A percentile compares a stretch with the other conserved stretches of the same genome.
Evolutionary conservation across 441 rosid species (phyloP).

Genomic region (Bruguiera hainesii): DNA sequence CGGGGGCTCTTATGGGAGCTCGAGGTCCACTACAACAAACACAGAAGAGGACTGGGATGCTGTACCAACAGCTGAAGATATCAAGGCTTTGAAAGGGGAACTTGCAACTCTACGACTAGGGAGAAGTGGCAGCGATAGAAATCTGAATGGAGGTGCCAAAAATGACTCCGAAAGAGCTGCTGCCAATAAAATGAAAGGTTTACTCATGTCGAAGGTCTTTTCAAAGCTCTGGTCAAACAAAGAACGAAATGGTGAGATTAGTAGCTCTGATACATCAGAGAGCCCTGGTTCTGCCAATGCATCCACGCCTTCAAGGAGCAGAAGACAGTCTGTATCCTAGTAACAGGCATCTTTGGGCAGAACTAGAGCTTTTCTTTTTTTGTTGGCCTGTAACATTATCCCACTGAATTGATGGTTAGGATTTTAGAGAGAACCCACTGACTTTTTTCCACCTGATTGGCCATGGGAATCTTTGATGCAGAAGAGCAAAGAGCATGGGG

Average conservation of each 20-base stretch:
- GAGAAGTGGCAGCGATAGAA: constrained; percentile 24
- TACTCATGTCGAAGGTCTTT: constrained; percentile 71
- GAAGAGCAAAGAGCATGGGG: constrained; percentile 1
- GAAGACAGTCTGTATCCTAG: constrained; percentile 78
- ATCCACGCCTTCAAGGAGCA: constrained; percentile 58
- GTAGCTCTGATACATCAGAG: constrained; percentile 82
- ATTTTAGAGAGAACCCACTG: constrained; percentile 24
- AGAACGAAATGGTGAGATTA: constrained; percentile 54
- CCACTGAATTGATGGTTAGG: constrained; percentile 26
- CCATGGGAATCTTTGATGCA: constrained; percentile 20
- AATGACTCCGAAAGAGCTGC: constrained; percentile 38
- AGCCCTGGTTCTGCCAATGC: constrained; percentile 63
- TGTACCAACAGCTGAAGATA: constrained; percentile 48
- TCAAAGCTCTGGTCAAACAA: constrained; percentile 70
- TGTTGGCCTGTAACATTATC: constrained; percentile 34
- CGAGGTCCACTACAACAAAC: constrained; percentile 41
- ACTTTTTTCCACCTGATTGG: constrained; percentile 21
- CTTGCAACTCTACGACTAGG: constrained; percentile 37
- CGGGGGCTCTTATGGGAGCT: constrained; percentile 43
- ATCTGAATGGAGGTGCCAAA: constrained; percentile 26
- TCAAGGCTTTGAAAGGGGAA: constrained; percentile 35
- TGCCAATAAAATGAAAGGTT: constrained; percentile 55
- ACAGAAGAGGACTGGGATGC: constrained; percentile 55
- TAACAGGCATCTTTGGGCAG: background rate
- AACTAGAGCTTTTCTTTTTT: constrained; percentile 1